Base-by-base conservation (phyloP, 2,329 filamentous ascomycete species). In the Zymoseptoria crescenta region DNA sequence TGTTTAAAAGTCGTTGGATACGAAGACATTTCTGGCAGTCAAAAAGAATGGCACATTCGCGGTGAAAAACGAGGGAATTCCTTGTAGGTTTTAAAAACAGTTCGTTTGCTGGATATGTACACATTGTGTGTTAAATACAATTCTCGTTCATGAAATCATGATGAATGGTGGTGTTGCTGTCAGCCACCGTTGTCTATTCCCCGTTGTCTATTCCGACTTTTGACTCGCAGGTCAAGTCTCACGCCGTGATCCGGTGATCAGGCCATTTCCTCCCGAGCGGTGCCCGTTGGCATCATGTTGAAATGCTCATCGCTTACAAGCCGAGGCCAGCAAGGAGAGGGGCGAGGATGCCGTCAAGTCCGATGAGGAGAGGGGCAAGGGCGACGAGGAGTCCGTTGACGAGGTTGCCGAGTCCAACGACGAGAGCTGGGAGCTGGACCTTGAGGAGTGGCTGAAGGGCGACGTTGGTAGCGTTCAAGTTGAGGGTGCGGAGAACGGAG, bases 361-460 rank as follows among this genome's bases (percentile, higher is more conserved):
- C 55, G 29, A 51, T 50, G 6, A 51, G 49, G 49, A 51, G 49
- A 51, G 59, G 59, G 9, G 52, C 29, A 13, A 60, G 49, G 4
- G 59, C 49, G 20, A 41, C 30, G 13, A 60, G 20, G 4, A 60
- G 56, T 4, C 59, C 59, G 20, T 52, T 55, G 19, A 58, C 59
- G 10, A 60, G 56, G 30, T 45, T 45, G 20, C 52, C 49, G 24
- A 60, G 30, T 9, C 21, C 52, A 21, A 49, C 48, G 10, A 60
- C 19, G 20, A 60, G 53, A 19, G 9, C 48, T 27, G 59, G 59
- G 10, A 60, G 59, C 59, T 60, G 35, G 8, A 54, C 53, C 20
- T 52, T 48, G 21, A 60, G 59, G n/a, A 60, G 48, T 4, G 56
- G 59, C 56, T 60, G 59, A 13, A 60, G 59, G n/a, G 59, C 59